Percentiles rank a stretch among this genome's conserved stretches.
Evolutionary conservation across 2,329 filamentous ascomycete genomes (phyloP).

Genomic region (Chaetothyriales sp.): DNA sequence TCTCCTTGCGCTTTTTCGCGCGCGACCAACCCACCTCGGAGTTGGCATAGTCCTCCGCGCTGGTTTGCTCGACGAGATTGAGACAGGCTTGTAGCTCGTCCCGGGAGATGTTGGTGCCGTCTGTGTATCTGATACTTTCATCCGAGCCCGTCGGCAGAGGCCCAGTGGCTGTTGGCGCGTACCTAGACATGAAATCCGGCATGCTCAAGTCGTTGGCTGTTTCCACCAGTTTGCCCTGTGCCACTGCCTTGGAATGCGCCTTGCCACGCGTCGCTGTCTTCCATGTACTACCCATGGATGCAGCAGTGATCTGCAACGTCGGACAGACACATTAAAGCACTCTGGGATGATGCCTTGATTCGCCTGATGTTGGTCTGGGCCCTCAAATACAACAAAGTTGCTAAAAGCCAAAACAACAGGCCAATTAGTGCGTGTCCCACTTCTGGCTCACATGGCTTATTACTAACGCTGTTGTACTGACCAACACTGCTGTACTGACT

Average conservation of each 20-base stretch:
- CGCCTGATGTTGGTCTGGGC: too few species aligned
- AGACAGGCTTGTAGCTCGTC: constrained; percentile 38
- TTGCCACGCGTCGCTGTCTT: not conserved
- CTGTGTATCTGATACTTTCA: constrained; percentile 14
- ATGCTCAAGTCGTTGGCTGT: not conserved
- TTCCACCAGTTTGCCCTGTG: not conserved
- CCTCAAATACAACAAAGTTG: too few species aligned
- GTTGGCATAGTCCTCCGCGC: constrained; percentile 37
- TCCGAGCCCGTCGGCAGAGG: not conserved
- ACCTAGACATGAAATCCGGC: not conserved
- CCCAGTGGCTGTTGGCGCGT: not conserved
- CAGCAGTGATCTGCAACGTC: too few species aligned
- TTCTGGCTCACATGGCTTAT: too few species aligned
- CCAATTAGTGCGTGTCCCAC: too few species aligned
- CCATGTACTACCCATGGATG: not conserved
- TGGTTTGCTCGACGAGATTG: constrained; percentile 40
- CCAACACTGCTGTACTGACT: too few species aligned
- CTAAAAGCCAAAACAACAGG: too few species aligned
- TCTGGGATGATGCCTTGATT: too few species aligned
- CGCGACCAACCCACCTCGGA: constrained; percentile 44
- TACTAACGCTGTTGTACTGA: too few species aligned
- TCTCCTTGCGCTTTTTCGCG: constrained; percentile 41
- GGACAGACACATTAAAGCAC: too few species aligned
- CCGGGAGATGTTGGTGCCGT: constrained; percentile 22
- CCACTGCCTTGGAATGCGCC: not conserved